phyloP scores from a whole-genome alignment of 2,329 filamentous ascomycete genomes.

The Lizonia empirigonia region DNA sequence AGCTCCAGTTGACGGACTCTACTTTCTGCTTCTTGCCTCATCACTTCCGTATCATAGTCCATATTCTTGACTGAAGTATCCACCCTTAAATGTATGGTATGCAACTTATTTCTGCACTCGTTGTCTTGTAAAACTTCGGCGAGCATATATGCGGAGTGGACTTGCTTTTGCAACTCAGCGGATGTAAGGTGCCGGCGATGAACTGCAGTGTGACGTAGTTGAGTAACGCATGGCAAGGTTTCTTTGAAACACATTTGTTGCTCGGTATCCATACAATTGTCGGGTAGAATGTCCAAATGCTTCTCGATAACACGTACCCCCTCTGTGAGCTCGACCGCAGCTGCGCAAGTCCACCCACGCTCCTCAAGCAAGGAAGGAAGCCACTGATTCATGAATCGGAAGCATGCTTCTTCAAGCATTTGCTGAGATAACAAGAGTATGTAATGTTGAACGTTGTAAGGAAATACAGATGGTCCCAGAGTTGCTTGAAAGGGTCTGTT shows the following conservation, averaged over 20 bases:
- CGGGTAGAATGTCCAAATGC: not conserved
- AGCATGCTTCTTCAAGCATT: conserved; percentile 2
- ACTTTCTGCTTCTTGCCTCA: too few species aligned
- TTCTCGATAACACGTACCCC: not conserved
- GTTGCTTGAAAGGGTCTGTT: too few species aligned
- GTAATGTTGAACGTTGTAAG: conserved; percentile 1
- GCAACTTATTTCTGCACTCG: not conserved
- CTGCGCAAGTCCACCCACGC: not conserved
- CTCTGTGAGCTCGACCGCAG: conserved; percentile 6
- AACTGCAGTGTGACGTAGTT: conserved; percentile 6
- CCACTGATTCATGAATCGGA: not conserved
- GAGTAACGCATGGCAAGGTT: not conserved
- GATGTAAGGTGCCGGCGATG: conserved; percentile 1
- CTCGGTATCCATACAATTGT: not conserved
- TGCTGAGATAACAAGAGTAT: not conserved
- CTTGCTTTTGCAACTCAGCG: not conserved
- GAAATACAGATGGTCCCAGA: too few species aligned
- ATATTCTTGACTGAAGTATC: too few species aligned
- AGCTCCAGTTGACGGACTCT: too few species aligned
- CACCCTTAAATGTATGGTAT: not conserved
- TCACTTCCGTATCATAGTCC: too few species aligned
- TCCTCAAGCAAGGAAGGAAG: not conserved
- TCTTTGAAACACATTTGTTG: not conserved
- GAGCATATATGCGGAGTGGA: not conserved
- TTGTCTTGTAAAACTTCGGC: not conserved